phyloP scores from a whole-genome alignment of 139 green algal genomes.

The Desmodesmus armatus region DNA sequence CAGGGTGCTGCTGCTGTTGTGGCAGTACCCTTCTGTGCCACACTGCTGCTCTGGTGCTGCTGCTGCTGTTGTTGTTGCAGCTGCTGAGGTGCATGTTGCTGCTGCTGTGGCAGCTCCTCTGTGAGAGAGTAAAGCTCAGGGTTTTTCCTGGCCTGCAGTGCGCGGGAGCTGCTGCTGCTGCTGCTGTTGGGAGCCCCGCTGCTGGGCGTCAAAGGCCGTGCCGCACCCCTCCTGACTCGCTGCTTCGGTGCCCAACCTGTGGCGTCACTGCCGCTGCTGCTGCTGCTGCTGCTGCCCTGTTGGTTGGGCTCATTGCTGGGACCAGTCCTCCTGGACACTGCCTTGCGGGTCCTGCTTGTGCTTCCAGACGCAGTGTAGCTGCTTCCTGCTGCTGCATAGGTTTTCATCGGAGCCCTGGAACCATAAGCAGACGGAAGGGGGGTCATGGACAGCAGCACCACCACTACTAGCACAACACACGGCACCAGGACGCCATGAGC shows the following conservation, averaged over 20 bases:
- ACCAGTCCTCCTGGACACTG: neutral
- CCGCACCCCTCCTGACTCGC: no score
- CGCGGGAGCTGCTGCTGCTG: neutral
- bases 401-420: no score
- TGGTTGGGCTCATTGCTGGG: no score
- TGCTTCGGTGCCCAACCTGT: neutral
- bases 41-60: neutral
- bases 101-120: neutral
- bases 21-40: neutral
- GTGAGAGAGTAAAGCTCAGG: constrained; percentile 46
- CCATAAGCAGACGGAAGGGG: no score
- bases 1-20: neutral
- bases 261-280: neutral
- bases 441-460: no score
- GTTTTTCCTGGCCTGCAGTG: constrained; percentile 32
- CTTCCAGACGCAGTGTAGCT: neutral
- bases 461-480: no score
- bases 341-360: neutral
- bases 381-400: no score
- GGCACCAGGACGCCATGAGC: no score
- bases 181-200: neutral
- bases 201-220: no score
- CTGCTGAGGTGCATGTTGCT: neutral
- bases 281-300: neutral
- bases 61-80: neutral